These are phyloP conservation scores for Russula virescens DNA, from an alignment of 768 basidiomycete genomes.

Conservation along the genomic window DNA sequence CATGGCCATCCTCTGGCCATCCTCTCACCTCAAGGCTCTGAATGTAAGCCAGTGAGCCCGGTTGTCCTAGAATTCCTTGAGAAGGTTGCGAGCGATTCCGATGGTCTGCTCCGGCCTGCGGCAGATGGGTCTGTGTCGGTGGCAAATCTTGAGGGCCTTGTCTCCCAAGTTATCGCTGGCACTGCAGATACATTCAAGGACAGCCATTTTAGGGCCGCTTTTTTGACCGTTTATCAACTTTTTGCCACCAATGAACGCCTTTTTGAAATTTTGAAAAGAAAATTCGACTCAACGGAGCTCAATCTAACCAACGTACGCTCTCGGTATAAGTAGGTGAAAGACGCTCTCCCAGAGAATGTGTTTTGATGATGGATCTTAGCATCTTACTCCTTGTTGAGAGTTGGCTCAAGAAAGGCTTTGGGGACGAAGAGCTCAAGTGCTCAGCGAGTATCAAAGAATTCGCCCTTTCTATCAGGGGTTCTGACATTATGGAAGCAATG, in stretches of 20 bases:
- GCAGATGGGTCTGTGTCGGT: conserved; percentile 8
- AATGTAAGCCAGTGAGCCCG: background rate
- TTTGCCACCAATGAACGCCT: conserved; percentile 8
- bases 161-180: background rate
- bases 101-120: background rate
- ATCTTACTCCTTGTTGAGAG: conserved; percentile 14
- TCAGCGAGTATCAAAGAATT: conserved; percentile 8
- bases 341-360: background rate
- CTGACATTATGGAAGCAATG: conserved; percentile 13
- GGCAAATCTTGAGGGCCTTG: no score
- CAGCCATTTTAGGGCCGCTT: background rate
- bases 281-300: background rate
- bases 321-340: no score
- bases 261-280: conserved; percentile 11
- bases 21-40: background rate
- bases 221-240: conserved; percentile 14
- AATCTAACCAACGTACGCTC: background rate
- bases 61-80: no score
- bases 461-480: background rate
- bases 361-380: background rate
- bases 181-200: background rate
- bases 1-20: no score
- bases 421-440: no score
- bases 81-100: no score
- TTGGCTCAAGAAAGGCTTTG: conserved; percentile 18